These are phyloP conservation scores for Phytophthora boehmeriae DNA, from an alignment of 352 stramenopile genomes.

Conservation along the genomic window DNA sequence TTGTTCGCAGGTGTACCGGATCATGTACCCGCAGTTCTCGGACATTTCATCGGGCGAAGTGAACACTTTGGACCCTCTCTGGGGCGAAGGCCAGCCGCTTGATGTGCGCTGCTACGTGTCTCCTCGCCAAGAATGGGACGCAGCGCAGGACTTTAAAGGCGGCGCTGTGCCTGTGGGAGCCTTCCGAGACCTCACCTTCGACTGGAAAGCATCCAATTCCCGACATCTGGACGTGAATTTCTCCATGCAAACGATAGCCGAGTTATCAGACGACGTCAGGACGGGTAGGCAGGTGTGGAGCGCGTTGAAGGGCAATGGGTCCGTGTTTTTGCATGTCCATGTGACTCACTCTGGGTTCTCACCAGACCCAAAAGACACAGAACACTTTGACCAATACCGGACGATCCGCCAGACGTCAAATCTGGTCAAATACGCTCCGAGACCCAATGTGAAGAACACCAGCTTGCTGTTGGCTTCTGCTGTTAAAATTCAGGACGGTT, in stretches of 20 bases:
- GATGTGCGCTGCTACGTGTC: conserved; percentile 71
- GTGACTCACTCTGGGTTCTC: conserved; percentile 63
- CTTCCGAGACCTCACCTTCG: conserved; percentile 66
- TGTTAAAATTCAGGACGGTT: conserved; percentile 11
- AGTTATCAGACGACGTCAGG: conserved; percentile 15
- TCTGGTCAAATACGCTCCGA: conserved; percentile 58
- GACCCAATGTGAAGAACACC: conserved; percentile 67
- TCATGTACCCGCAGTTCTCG: conserved; percentile 74
- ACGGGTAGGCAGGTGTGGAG: conserved; percentile 37
- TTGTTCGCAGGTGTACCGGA: conserved; percentile 58
- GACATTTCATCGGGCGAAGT: conserved; percentile 32
- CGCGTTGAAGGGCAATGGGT: conserved; percentile 52
- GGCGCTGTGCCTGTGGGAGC: conserved; percentile 47
- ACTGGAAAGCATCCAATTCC: conserved; percentile 66
- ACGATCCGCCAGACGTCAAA: conserved; percentile 74
- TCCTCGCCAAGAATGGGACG: conserved; percentile 45
- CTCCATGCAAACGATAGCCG: conserved; percentile 29
- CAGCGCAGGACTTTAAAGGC: conserved; percentile 42
- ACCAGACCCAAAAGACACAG: conserved; percentile 37
- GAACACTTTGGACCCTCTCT: conserved; percentile 67
- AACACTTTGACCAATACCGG: conserved; percentile 54
- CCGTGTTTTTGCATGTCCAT: conserved; percentile 76
- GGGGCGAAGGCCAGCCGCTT: conserved; percentile 63
- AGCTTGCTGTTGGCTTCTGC: conserved; percentile 48
- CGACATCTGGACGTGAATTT: conserved; percentile 60